Evolutionary conservation across 2,329 filamentous ascomycete genomes (phyloP).

Genomic region (Aspergillus novofumigatus): DNA sequence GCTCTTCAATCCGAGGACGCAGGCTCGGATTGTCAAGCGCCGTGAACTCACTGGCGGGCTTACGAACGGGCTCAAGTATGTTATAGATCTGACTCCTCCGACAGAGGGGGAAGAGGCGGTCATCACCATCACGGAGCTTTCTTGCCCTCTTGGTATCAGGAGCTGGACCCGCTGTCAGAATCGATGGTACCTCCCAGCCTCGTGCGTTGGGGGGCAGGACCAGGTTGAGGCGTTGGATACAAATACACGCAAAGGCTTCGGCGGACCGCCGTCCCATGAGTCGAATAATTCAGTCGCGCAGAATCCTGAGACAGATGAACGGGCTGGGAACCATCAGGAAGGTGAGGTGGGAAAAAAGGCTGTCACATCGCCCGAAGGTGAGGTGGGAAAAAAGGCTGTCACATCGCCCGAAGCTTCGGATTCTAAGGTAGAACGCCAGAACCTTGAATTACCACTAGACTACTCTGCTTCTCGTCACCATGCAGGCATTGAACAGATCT

Average conservation of each 20-base stretch:
- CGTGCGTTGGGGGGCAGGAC: constrained; percentile 48
- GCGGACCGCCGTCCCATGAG: not conserved
- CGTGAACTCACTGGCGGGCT: constrained; percentile 24
- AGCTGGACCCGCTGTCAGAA: constrained; percentile 49
- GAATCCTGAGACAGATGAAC: not conserved
- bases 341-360: not conserved
- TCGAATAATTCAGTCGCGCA: not conserved
- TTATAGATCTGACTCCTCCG: constrained; percentile 62
- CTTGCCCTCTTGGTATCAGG: constrained; percentile 53
- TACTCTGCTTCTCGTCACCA: constrained; percentile 64
- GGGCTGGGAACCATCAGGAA: not conserved
- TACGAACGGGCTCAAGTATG: constrained; percentile 49
- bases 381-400: not conserved
- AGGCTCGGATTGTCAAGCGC: constrained; percentile 27
- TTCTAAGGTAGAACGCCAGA: not conserved
- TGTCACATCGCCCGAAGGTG: not conserved
- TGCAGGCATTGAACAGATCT: constrained; percentile 59
- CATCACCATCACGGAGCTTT: constrained; percentile 55
- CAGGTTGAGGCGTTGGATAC: constrained; percentile 27
- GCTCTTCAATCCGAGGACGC: constrained; percentile 26
- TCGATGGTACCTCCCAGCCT: constrained; percentile 36
- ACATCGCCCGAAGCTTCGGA: not conserved
- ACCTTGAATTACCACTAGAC: constrained; percentile 38
- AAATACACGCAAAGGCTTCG: not conserved
- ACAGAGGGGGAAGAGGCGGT: constrained; percentile 60